Evolutionary conservation across 352 stramenopile genomes (phyloP).

Genomic region (Pelagophyceae sp.): DNA sequence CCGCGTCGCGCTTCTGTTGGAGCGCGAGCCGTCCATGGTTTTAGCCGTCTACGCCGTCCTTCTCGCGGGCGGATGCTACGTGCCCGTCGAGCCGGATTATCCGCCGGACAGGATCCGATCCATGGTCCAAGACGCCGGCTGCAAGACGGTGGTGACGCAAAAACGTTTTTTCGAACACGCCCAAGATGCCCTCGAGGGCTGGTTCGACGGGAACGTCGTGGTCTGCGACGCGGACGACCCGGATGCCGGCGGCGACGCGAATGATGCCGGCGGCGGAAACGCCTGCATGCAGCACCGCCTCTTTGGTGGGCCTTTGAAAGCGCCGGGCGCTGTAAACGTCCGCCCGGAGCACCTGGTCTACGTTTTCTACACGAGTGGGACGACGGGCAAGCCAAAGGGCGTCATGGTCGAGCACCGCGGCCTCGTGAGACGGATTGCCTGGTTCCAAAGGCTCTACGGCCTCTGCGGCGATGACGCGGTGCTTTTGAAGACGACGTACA

Average conservation of each 20-base stretch:
- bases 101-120: background rate
- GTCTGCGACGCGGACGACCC: background rate
- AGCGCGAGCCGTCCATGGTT: background rate
- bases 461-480: background rate
- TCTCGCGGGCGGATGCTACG: background rate
- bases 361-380: conserved; percentile 69
- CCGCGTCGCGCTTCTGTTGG: conserved; percentile 1
- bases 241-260: background rate
- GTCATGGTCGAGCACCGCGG: conserved; percentile 29
- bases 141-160: too few species aligned
- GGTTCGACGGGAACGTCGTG: background rate
- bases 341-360: conserved; percentile 52
- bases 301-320: background rate
- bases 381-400: conserved; percentile 68
- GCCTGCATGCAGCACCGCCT: background rate
- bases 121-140: background rate
- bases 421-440: conserved; percentile 3
- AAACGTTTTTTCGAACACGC: too few species aligned
- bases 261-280: too few species aligned
- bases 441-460: conserved; percentile 7
- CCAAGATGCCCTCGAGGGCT: background rate
- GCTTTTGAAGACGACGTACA: background rate
- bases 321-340: too few species aligned
- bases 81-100: conserved; percentile 16
- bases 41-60: conserved; percentile 11